phyloP scores from a whole-genome alignment of 352 stramenopile genomes.

The Pythium rhizo-oryzae region DNA sequence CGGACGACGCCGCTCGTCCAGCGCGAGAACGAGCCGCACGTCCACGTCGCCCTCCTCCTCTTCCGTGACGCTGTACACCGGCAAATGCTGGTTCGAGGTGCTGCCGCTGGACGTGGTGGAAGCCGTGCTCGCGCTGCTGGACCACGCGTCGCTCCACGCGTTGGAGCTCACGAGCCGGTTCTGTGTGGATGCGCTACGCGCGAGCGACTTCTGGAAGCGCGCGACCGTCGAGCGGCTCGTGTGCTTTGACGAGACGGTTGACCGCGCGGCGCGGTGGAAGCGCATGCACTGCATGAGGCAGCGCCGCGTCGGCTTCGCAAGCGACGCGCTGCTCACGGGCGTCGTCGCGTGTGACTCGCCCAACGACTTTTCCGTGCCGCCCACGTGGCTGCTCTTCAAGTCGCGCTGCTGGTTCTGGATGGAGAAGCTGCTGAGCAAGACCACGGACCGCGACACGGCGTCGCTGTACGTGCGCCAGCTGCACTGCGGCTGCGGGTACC shows the following conservation, averaged over 20 bases:
- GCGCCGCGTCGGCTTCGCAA: conserved; percentile 7
- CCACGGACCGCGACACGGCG: conserved; percentile 15
- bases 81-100: conserved; percentile 6
- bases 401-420: conserved; percentile 34
- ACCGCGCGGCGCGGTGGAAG: conserved; percentile 14
- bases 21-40: conserved; percentile 2
- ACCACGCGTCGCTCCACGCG: conserved; percentile 25
- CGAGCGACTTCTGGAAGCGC: conserved; percentile 15
- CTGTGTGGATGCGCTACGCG: conserved; percentile 1
- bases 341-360: conserved; percentile 16
- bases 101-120: conserved; percentile 8
- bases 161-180: conserved; percentile 18
- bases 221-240: conserved; percentile 3
- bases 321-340: conserved; percentile 24
- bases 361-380: conserved; percentile 23
- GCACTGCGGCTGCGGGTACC: conserved; percentile 29
- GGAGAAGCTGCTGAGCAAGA: conserved; percentile 30
- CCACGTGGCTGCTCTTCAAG: conserved; percentile 29
- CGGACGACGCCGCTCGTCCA: conserved; percentile 11
- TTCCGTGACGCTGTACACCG: not conserved
- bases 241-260: conserved; percentile 12
- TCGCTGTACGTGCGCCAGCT: conserved; percentile 28
- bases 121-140: conserved; percentile 11
- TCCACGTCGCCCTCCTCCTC: not conserved
- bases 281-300: conserved; percentile 26